phyloP scores from a whole-genome alignment of 2,329 filamentous ascomycete species.

The Trichoderma atrobrunneum region DNA sequence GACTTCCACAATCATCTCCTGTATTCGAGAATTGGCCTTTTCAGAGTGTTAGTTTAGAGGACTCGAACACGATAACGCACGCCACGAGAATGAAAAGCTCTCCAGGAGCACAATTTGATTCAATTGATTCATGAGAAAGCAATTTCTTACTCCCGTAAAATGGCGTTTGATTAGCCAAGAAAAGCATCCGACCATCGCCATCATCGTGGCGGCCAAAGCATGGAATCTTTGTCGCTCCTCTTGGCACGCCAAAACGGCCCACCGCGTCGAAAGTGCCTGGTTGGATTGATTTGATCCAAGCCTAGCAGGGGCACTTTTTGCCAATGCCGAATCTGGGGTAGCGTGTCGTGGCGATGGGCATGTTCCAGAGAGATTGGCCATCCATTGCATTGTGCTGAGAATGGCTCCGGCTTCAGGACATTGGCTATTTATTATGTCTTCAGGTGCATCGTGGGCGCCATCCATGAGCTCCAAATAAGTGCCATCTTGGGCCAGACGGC shows the following conservation, averaged over 20 bases:
- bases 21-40: background rate
- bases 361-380: background rate
- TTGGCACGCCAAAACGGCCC: background rate
- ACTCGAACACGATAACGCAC: background rate
- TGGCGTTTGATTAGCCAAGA: background rate
- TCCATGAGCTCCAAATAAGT: background rate
- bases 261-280: background rate
- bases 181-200: background rate
- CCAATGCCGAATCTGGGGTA: constrained; percentile 8
- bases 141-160: background rate
- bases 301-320: background rate
- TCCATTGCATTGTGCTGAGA: background rate
- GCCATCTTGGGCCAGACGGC: background rate
- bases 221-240: constrained; percentile 9
- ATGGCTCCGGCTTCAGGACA: background rate
- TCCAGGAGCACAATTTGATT: background rate
- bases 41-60: background rate
- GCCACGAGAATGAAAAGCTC: background rate
- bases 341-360: background rate
- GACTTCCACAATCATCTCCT: background rate
- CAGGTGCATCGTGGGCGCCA: background rate
- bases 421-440: background rate
- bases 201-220: background rate
- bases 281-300: background rate
- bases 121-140: background rate